Percentiles rank a stretch among this genome's conserved stretches.
phyloP scores from a whole-genome alignment of 1,284 basidiomycete genomes.

The Boletus sp. region DNA sequence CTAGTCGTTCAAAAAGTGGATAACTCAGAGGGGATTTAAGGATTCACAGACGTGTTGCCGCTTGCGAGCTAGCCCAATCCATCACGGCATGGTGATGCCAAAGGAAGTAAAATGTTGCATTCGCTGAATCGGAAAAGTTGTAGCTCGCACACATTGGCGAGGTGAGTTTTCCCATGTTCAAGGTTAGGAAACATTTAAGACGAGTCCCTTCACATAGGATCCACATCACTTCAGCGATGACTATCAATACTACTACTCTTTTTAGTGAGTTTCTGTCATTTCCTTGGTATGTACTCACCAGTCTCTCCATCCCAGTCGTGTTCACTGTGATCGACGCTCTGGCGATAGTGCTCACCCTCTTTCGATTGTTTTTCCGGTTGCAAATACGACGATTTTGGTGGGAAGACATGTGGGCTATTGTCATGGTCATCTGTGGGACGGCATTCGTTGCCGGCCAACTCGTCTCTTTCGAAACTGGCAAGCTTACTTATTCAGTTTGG shows the following conservation, averaged over 20 bases:
- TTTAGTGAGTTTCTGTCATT: too few species aligned
- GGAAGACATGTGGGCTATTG: slow-evolving; percentile 23
- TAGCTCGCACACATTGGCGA: not conserved
- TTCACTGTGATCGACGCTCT: not conserved
- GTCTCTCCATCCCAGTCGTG: too few species aligned
- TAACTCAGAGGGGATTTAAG: too few species aligned
- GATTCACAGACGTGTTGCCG: too few species aligned
- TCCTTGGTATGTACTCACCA: too few species aligned
- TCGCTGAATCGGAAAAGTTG: not conserved
- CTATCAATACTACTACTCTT: too few species aligned
- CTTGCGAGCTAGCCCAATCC: not conserved
- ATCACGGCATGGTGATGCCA: not conserved
- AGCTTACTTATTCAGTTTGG: not conserved
- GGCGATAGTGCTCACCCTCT: slow-evolving; percentile 9
- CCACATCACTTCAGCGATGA: too few species aligned
- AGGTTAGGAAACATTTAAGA: too few species aligned
- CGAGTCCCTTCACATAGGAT: too few species aligned
- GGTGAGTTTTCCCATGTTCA: too few species aligned
- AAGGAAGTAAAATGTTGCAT: not conserved
- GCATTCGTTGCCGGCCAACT: not conserved
- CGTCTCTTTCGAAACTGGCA: not conserved
- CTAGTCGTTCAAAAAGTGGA: too few species aligned
- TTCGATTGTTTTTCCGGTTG: slow-evolving; percentile 20
- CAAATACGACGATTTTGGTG: slow-evolving; percentile 21
- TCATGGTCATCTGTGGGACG: slow-evolving; percentile 1